These are phyloP conservation scores for Galium porrigens DNA, from an alignment of 305 asterid species.

Conservation along the genomic window DNA sequence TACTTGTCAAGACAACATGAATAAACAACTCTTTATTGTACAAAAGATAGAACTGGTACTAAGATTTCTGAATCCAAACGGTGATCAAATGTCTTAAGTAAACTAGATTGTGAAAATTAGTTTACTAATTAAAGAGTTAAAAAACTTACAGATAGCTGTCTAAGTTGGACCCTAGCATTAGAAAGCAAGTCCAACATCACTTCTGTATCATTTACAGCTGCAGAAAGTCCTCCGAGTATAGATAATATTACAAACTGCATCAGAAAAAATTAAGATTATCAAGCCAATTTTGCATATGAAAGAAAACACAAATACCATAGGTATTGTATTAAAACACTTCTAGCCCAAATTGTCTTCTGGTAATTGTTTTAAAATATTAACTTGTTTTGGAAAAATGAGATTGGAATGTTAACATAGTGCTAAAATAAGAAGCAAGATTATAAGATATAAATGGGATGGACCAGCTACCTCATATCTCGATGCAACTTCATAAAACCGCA, in stretches of 20 bases:
- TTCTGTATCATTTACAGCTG: slow-evolving; percentile 33
- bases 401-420: slow-evolving; percentile 11
- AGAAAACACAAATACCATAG: neutral
- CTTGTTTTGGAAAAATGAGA: neutral
- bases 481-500: slow-evolving; percentile 79
- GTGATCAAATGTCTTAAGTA: neutral
- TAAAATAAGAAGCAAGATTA: slow-evolving; percentile 16
- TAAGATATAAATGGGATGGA: neutral
- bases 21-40: slow-evolving; percentile 14
- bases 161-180: slow-evolving; percentile 54
- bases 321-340: neutral
- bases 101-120: neutral
- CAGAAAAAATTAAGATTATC: neutral
- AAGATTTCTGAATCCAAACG: neutral
- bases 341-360: neutral
- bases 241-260: slow-evolving; percentile 57
- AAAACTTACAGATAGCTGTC: slow-evolving; percentile 60
- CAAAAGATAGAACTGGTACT: neutral
- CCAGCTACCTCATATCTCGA: slow-evolving; percentile 76
- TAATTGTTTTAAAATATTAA: too few species aligned
- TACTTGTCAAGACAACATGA: slow-evolving; percentile 23
- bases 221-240: slow-evolving; percentile 48
- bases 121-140: slow-evolving; percentile 8
- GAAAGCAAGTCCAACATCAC: slow-evolving; percentile 51
- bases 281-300: neutral